These are phyloP conservation scores for Heracleum sosnowskyi DNA, from an alignment of 129 eudicot genomes.

Conservation along the genomic window DNA sequence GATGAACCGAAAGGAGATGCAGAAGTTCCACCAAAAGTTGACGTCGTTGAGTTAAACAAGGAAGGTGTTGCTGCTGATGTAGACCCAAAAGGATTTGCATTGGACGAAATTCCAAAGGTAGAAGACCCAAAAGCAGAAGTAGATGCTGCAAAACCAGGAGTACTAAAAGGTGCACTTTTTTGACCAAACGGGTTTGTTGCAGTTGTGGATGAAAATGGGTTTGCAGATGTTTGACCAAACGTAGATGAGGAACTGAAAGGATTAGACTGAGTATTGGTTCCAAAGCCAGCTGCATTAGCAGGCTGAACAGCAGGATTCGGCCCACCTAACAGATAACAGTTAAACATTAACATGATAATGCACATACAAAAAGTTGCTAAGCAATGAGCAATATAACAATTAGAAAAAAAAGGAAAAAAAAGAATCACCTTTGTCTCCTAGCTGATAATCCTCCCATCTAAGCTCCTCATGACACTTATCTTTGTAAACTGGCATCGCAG, in stretches of 20 bases:
- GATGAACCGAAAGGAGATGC: conserved; percentile 56
- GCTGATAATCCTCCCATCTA: conserved; percentile 97
- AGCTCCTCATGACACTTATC: conserved; percentile 94
- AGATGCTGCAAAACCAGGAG: conserved; percentile 47
- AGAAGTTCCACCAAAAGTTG: conserved; percentile 50
- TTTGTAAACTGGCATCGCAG: conserved; percentile 90
- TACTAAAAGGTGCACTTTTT: conserved; percentile 46
- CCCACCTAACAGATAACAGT: conserved; percentile 47
- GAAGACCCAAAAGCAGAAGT: conserved; percentile 59
- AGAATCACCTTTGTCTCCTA: conserved; percentile 84
- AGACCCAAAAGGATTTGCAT: conserved; percentile 63
- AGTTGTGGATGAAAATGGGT: conserved; percentile 61
- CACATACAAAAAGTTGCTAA: background rate
- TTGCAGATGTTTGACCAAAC: conserved; percentile 60
- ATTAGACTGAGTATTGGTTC: conserved; percentile 37
- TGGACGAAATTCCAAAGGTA: conserved; percentile 38
- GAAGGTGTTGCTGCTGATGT: conserved; percentile 55
- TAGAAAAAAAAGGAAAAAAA: background rate
- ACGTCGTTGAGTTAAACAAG: conserved; percentile 42
- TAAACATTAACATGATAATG: conserved; percentile 3
- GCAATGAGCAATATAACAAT: conserved; percentile 6
- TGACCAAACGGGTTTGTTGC: conserved; percentile 68
- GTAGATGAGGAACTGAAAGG: conserved; percentile 56
- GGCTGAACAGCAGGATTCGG: conserved; percentile 84
- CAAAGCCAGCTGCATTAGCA: conserved; percentile 52